These are phyloP conservation scores for Polytrichum commune DNA, from an alignment of 225 moss, liverwort and hornwort species.

Conservation along the genomic window DNA sequence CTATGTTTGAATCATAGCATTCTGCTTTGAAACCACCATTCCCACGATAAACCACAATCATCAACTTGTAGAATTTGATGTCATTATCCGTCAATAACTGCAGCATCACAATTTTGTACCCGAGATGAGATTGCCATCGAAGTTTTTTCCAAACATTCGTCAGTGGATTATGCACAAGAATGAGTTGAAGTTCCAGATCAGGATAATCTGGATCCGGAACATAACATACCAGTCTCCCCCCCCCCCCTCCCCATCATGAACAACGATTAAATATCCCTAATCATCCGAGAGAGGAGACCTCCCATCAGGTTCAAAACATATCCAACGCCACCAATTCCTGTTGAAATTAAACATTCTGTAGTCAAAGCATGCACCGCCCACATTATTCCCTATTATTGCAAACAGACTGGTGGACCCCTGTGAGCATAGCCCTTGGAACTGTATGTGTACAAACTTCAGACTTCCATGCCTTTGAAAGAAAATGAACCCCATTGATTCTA, in stretches of 20 bases:
- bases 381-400: not conserved
- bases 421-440: not conserved
- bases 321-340: not conserved
- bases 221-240: not conserved
- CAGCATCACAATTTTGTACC: not conserved
- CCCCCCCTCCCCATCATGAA: not conserved
- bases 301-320: not conserved
- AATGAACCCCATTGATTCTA: not conserved
- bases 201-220: not conserved
- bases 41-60: not conserved
- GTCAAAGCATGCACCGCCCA: not conserved
- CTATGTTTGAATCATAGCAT: slow-evolving; percentile 1
- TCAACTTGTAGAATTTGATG: not conserved
- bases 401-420: not conserved
- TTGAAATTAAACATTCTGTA: slow-evolving; percentile 1
- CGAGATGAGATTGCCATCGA: not conserved
- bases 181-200: not conserved
- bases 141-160: slow-evolving; percentile 1
- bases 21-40: not conserved
- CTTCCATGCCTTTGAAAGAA: not conserved
- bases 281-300: not conserved
- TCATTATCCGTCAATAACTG: not conserved
- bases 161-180: slow-evolving; percentile 1
- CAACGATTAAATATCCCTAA: not conserved
- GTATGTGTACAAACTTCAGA: not conserved